phyloP scores from a whole-genome alignment of 345 rosid genomes.

The Mangifera indica region DNA sequence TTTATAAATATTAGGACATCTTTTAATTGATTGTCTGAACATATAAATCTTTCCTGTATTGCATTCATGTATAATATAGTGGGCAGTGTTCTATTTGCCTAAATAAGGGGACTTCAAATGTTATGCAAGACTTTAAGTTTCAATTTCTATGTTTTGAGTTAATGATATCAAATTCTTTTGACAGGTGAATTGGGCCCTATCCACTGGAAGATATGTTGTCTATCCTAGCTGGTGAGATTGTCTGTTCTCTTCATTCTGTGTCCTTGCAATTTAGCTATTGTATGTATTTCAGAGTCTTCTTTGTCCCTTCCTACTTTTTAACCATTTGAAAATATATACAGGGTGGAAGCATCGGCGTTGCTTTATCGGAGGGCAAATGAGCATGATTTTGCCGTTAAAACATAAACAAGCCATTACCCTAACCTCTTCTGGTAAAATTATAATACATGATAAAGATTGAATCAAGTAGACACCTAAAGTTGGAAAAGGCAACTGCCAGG shows the following conservation, averaged over 20 bases:
- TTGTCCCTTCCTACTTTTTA: neutral
- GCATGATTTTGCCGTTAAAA: conserved; percentile 76
- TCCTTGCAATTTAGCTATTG: neutral
- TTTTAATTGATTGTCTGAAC: neutral
- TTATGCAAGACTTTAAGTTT: no score
- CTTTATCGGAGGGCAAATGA: conserved; percentile 96
- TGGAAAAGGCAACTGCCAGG: conserved; percentile 21
- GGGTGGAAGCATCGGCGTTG: conserved; percentile 99
- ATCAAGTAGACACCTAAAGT: conserved; percentile 22
- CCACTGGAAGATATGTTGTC: conserved; percentile 76
- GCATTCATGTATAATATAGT: neutral
- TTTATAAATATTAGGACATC: neutral
- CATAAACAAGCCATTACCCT: conserved; percentile 35
- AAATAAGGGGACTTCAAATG: neutral
- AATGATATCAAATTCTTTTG: conserved; percentile 25
- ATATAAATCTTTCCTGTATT: neutral
- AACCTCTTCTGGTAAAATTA: conserved; percentile 28
- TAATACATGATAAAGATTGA: conserved; percentile 30
- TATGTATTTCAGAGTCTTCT: neutral
- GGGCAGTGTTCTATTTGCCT: neutral
- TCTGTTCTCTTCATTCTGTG: neutral
- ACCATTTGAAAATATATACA: conserved; percentile 31
- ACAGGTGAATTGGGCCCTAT: conserved; percentile 96
- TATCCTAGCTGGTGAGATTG: conserved; percentile 90
- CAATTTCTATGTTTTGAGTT: neutral